Conservation (phyloP, 1,284 basidiomycete genomes). For the Melampsora americana region DNA sequence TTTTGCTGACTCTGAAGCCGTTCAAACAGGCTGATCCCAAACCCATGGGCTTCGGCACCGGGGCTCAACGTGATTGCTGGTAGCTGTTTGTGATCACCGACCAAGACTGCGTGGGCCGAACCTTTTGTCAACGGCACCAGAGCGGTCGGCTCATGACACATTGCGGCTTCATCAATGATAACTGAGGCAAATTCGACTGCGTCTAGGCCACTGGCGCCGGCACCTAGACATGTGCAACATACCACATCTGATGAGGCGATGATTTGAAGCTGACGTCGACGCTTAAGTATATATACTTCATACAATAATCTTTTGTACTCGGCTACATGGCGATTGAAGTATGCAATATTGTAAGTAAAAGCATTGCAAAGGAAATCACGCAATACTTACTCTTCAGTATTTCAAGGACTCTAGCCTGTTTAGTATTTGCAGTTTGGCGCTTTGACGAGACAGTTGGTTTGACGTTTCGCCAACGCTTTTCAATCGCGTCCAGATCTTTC, state of each 20-base stretch:
- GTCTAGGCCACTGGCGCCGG: background rate
- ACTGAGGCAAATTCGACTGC: constrained; percentile 8
- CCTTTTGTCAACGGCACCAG: constrained; percentile 1
- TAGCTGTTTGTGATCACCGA: constrained; percentile 95
- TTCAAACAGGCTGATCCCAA: constrained; percentile 81
- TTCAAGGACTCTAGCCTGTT: constrained; percentile 1
- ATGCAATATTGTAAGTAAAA: background rate
- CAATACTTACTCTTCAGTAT: constrained; percentile 4
- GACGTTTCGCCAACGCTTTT: background rate
- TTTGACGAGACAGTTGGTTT: background rate
- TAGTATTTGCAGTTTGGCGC: background rate
- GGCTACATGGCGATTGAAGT: background rate
- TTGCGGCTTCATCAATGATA: constrained; percentile 11
- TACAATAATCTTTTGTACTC: background rate
- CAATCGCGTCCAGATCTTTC: constrained; percentile 9
- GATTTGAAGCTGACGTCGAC: background rate
- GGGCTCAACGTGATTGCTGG: constrained; percentile 69
- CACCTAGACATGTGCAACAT: constrained; percentile 9
- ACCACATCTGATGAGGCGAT: background rate
- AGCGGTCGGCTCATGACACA: constrained; percentile 11
- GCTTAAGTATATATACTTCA: constrained; percentile 7
- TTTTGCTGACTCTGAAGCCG: constrained; percentile 59
- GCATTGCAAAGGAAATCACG: background rate
- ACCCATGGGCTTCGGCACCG: constrained; percentile 66
- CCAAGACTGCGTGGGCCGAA: constrained; percentile 73